A percentile compares a stretch with the other conserved stretches of the same genome.
Evolutionary conservation across 257 asterid species (phyloP).

Genomic region (Nicotiana obtusifolia): DNA sequence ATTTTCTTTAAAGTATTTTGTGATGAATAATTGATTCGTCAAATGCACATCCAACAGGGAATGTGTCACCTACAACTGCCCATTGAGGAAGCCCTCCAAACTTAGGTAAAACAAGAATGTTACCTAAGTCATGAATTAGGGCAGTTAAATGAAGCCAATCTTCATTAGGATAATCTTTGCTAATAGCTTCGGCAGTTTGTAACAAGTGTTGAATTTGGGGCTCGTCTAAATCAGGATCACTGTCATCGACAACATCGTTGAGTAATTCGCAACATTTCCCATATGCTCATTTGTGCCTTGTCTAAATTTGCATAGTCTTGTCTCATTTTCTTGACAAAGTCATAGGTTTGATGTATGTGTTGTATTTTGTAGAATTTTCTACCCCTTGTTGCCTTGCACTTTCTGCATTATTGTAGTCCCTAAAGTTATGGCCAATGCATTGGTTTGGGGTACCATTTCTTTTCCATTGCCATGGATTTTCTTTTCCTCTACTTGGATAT

Average conservation of each 20-base stretch:
- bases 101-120: slow-evolving; percentile 28
- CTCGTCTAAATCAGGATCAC: slow-evolving; percentile 38
- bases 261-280: slow-evolving; percentile 39
- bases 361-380: slow-evolving; percentile 9
- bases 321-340: slow-evolving; percentile 26
- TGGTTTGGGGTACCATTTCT: slow-evolving; percentile 5
- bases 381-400: slow-evolving; percentile 12
- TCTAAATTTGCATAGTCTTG: slow-evolving; percentile 25
- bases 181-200: slow-evolving; percentile 35
- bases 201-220: slow-evolving; percentile 37
- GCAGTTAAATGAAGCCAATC: slow-evolving; percentile 39
- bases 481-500: not conserved
- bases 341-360: slow-evolving; percentile 11
- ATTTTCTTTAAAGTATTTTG: slow-evolving; percentile 32
- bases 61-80: slow-evolving; percentile 48
- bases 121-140: slow-evolving; percentile 41
- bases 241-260: slow-evolving; percentile 35
- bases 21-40: slow-evolving; percentile 36
- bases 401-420: slow-evolving; percentile 12
- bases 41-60: slow-evolving; percentile 40
- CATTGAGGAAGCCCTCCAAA: slow-evolving; percentile 39
- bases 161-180: slow-evolving; percentile 32
- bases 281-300: slow-evolving; percentile 32
- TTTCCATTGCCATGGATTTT: not conserved
- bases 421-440: slow-evolving; percentile 4